Evolutionary conservation across 768 basidiomycete genomes (phyloP), one percentile per base, ranked within the genome.

Genomic region (Lactarius psammicola): DNA sequence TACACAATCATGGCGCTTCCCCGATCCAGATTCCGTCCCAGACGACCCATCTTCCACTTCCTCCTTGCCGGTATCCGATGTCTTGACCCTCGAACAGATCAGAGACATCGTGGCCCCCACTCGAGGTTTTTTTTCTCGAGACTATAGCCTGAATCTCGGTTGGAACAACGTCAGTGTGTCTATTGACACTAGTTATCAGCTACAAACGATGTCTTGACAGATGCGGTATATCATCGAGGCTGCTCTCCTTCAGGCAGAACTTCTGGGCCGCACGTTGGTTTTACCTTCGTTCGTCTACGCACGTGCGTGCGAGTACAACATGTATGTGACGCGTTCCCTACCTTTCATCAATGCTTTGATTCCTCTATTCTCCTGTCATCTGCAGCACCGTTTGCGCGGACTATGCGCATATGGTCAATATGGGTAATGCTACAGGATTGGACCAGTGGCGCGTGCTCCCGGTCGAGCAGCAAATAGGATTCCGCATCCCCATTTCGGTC

Each of bases 191-290:
- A 9, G 38, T 13, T 20, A 28, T 1, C 33, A 30, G 17, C 56
- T 42, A 40, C 69, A 64, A 46, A 71, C 20, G 30, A 17, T 17
- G 28, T 28, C 23, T 65, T 38, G 2, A 36, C 46, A 80, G 81
- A 75, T 82, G 75, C 78, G 80, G 23, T 82, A 82, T 67, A 82
- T 82, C 65, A 76, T 82, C 64, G 81, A 82, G 65, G 78, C 80
- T 2, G 74, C 79, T 10, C 67, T 82, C n/a, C 59, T 80, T 18
- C 82, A 82, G 54, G 79, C 80, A 20, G 36, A 71, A 30, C 67
- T 81, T 9, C 73, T 81, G 51, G 79, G 80, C 67, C 76, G 81
- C 53, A 80, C 79, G 1, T 75, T 79, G 58, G 72, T 82, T 49
- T 61, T 82, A 53, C 81, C 82, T 11, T 77, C 81, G 2, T 79